A percentile compares a stretch with the other conserved stretches of the same genome.
phyloP scores from a whole-genome alignment of 176 grass and related monocot species.

The Rhynchospora tenuis region DNA sequence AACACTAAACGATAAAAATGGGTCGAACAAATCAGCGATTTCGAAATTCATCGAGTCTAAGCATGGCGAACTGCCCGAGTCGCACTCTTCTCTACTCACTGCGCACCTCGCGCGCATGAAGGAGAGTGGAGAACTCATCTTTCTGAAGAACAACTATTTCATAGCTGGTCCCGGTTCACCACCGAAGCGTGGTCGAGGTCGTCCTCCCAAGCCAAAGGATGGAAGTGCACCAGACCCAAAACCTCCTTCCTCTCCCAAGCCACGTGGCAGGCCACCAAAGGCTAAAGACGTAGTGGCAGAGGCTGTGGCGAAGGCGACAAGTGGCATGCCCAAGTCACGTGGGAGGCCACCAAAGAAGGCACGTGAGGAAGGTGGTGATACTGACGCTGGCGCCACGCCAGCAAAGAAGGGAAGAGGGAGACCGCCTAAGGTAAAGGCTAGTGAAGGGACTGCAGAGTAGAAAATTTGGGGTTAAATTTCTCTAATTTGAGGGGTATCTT shows the following conservation, averaged over 20 bases:
- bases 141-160: constrained; percentile 52
- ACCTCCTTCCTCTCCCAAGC: constrained; percentile 3
- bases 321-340: constrained; percentile 37
- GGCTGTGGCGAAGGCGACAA: constrained; percentile 34
- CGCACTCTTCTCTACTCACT: constrained; percentile 41
- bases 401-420: constrained; percentile 68
- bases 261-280: constrained; percentile 58
- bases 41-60: constrained; percentile 54
- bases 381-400: neutral
- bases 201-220: constrained; percentile 52
- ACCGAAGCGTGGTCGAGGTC: constrained; percentile 59
- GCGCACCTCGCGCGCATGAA: constrained; percentile 68
- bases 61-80: constrained; percentile 32
- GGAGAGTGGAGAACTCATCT: constrained; percentile 44
- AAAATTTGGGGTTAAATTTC: constrained; percentile 10
- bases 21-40: constrained; percentile 61
- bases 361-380: constrained; percentile 2
- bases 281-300: constrained; percentile 38
- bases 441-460: constrained; percentile 2
- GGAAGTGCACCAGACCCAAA: neutral
- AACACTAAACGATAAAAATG: constrained; percentile 31
- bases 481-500: neutral
- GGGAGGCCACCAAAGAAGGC: constrained; percentile 57
- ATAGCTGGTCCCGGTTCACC: constrained; percentile 43
- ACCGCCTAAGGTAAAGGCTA: constrained; percentile 56